Evolutionary conservation across 805 yeast species (phyloP).

Genomic region (Diddensiella santjacobensis): DNA sequence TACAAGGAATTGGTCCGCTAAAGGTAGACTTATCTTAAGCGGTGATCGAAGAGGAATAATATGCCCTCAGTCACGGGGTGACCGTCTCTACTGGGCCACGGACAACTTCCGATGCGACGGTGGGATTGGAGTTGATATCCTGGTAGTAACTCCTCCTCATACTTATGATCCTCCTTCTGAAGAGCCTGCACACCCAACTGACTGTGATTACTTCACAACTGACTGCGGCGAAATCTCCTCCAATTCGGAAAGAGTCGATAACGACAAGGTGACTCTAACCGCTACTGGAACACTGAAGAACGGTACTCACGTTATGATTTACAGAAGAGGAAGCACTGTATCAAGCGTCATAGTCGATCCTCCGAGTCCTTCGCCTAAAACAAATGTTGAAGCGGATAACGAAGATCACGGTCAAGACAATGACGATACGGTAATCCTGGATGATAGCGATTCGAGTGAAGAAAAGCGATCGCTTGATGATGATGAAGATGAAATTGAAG

Average conservation of each 20-base stretch:
- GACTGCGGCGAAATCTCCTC: neutral
- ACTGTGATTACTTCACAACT: neutral
- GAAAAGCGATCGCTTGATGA: no score
- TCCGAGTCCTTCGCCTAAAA: no score
- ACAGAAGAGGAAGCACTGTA: neutral
- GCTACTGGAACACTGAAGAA: neutral
- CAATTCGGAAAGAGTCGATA: neutral
- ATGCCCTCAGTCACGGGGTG: slow-evolving; percentile 26
- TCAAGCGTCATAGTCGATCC: no score
- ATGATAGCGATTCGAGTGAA: no score
- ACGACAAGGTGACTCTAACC: neutral
- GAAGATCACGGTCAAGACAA: neutral
- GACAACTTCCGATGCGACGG: slow-evolving; percentile 20
- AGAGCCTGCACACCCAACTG: neutral
- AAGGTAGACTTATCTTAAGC: slow-evolving; percentile 17
- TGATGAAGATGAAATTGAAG: neutral
- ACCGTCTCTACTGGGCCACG: slow-evolving; percentile 14
- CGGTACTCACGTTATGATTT: neutral
- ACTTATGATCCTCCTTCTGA: neutral
- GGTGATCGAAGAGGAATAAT: slow-evolving; percentile 17
- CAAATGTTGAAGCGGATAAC: neutral
- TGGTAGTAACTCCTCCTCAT: slow-evolving; percentile 1
- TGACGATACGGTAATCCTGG: no score
- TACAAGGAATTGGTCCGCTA: slow-evolving; percentile 20
- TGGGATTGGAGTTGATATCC: slow-evolving; percentile 23